A percentile compares a stretch with the other conserved stretches of the same genome.
Evolutionary conservation across 345 rosid species (phyloP).

Genomic region (Erysimum cheiranthoides): DNA sequence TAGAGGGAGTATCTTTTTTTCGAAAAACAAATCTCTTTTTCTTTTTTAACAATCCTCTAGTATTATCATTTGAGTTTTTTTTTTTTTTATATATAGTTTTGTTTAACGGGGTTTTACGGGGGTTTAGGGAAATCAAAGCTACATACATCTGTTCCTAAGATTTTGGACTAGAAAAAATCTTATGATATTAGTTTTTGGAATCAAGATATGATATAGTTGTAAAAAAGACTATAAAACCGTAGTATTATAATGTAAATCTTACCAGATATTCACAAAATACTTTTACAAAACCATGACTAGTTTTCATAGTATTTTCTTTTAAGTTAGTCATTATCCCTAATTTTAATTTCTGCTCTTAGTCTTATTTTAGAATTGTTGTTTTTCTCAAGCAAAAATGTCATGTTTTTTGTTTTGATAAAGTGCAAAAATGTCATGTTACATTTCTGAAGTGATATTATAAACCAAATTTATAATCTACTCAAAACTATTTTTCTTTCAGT

Average conservation of each 20-base stretch:
- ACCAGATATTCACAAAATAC: no score
- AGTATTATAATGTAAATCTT: no score
- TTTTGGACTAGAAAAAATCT: neutral
- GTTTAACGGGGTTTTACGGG: neutral
- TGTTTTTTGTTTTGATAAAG: no score
- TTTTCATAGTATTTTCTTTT: neutral
- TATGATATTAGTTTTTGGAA: no score
- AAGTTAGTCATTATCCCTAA: neutral
- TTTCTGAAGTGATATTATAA: neutral
- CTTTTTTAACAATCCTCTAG: neutral
- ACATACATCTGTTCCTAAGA: neutral
- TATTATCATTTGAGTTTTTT: neutral
- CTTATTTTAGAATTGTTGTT: neutral
- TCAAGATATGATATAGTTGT: neutral
- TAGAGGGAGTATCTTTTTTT: no score
- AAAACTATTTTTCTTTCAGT: neutral
- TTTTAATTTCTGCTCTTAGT: neutral
- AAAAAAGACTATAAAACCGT: neutral
- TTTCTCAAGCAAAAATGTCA: neutral
- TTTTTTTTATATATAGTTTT: neutral
- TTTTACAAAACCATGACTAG: neutral
- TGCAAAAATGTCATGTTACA: neutral
- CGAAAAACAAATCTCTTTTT: neutral
- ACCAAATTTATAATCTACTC: neutral
- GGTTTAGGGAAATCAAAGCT: conserved; percentile 8